Base-by-base conservation (phyloP, 495 filamentous ascomycete species). In the Podospora conica region DNA sequence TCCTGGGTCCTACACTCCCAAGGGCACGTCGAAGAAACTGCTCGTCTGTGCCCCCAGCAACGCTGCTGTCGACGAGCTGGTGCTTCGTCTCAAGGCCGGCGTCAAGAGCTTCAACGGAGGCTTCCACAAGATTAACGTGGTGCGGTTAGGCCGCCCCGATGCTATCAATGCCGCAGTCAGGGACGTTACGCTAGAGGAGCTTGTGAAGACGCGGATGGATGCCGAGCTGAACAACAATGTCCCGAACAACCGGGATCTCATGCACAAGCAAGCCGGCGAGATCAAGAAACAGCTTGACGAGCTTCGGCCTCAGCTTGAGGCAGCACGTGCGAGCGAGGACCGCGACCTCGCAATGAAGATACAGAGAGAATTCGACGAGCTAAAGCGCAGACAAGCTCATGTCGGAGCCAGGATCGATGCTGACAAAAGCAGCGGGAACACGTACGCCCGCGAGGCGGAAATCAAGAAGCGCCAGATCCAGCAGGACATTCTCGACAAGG, bases 41-140 rank as follows among this genome's bases (percentile, higher is more conserved):
- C 84, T 98, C 31, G 89, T 98, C 23, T 98, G 95, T 70, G 95
- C 95, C 24, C 95, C 95, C 24, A 96, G 92, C 82, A 98, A 98
- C 75, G 95, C 95, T 5, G 95, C 95, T 24, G 95, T 98, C 2
- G 95, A 98, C 74, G 95, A 98, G 76, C 77, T 98, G 61, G 95
- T 98, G 15, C 87, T 97, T 75, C 87, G 95, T 77, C 86, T 98
- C 70, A 97, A 95, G 78, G 80, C 88, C 58, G 95, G 95, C 3
- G 84, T 98, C 56, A 96, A 88, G 71, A 93, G 91, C 0, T 78
- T 85, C 60, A 85, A 85, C 54, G 96, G 96, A 0, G 80, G 85
- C 15, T 74, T 79, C 7, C 87, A 90, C 67, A 89, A 88, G 68
- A 80, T 96, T 67, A 90, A 90, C 18, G 89, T 98, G 20, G 84